These are phyloP conservation scores for Thuja plicata DNA, from an alignment of 83 land plant species.

Conservation along the genomic window DNA sequence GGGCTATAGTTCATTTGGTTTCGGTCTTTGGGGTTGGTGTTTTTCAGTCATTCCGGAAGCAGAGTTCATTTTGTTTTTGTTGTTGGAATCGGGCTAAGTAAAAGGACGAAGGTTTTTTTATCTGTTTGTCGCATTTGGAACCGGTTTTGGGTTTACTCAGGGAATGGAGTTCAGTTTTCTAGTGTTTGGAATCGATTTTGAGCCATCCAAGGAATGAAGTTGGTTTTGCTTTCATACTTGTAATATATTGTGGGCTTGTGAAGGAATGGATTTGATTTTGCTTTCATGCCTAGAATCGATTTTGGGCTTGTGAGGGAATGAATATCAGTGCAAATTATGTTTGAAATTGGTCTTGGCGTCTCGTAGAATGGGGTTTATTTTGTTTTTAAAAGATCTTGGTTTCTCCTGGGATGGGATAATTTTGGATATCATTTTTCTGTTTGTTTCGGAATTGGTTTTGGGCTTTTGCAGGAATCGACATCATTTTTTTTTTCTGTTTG, in stretches of 20 bases:
- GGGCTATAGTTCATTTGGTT: not conserved
- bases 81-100: not conserved
- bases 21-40: not conserved
- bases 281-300: not conserved
- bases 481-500: not conserved
- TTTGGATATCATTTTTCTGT: too few relatives aligned
- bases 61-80: not conserved
- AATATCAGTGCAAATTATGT: not conserved
- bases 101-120: not conserved
- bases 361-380: too few relatives aligned
- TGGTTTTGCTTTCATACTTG: not conserved
- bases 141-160: not conserved
- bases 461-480: not conserved
- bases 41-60: too few relatives aligned
- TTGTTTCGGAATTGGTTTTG: too few relatives aligned
- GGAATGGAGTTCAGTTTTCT: not conserved
- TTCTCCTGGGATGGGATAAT: too few relatives aligned
- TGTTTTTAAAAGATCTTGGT: too few relatives aligned
- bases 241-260: not conserved
- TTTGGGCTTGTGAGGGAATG: not conserved
- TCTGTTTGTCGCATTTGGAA: not conserved
- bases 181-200: not conserved
- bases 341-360: too few relatives aligned
- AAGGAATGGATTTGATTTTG: not conserved
- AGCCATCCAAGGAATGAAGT: not conserved